A percentile compares a stretch with the other conserved stretches of the same genome.
Conservation (phyloP, 148 eudicot genomes). For the Arctostaphylos glauca region DNA sequence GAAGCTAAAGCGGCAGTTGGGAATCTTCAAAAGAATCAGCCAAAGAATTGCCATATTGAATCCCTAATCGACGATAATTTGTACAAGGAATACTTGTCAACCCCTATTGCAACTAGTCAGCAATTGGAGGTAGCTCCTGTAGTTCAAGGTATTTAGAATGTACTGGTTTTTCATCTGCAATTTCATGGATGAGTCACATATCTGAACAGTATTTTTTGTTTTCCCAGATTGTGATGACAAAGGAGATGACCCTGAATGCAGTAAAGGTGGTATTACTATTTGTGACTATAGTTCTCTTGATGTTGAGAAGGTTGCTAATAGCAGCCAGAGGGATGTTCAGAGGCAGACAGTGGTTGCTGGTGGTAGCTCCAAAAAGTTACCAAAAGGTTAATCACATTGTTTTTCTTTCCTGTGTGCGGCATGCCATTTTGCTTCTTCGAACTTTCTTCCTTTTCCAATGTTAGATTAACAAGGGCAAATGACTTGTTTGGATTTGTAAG, state of each 20-base stretch:
- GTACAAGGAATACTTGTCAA: constrained; percentile 20
- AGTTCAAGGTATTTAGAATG: constrained; percentile 33
- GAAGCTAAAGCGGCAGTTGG: constrained; percentile 21
- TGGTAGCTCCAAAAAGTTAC: constrained; percentile 20
- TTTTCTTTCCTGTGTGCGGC: not conserved
- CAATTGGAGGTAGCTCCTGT: constrained; percentile 26
- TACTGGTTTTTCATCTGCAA: not conserved
- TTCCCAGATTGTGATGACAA: constrained; percentile 10
- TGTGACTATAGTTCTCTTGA: constrained; percentile 20
- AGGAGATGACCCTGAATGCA: constrained; percentile 25
- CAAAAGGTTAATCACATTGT: constrained; percentile 33
- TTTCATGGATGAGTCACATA: constrained; percentile 7
- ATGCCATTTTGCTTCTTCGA: not conserved
- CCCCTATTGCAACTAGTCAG: constrained; percentile 13
- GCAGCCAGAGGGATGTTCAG: constrained; percentile 15
- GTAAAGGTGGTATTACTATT: constrained; percentile 20
- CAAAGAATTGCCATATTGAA: constrained; percentile 19
- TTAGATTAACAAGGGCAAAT: not conserved
- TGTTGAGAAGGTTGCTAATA: constrained; percentile 29
- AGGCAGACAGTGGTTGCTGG: constrained; percentile 20
- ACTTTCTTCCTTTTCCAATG: not conserved
- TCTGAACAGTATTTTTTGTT: constrained; percentile 5
- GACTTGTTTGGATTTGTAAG: constrained; percentile 12
- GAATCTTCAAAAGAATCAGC: constrained; percentile 30
- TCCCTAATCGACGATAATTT: constrained; percentile 22